Base-by-base conservation (phyloP, 2,329 filamentous ascomycete genomes). In the Verticillium longisporum region DNA sequence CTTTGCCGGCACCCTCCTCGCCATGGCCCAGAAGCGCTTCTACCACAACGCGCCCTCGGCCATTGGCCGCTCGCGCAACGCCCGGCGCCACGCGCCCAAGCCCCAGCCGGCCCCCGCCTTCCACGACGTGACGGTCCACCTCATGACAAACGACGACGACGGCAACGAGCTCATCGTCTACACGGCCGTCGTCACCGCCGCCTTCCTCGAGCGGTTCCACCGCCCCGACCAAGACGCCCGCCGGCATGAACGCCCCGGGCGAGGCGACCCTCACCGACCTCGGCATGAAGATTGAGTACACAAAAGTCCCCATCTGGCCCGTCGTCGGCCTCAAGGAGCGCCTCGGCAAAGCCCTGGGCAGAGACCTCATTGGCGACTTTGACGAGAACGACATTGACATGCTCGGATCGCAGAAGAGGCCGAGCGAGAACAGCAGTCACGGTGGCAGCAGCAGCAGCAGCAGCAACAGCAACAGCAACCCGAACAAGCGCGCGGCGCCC, bases 1-100 rank as follows among this genome's bases (percentile, higher is more conserved):
- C 61, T 74, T 85, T 38, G 73, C 83, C 5, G 82, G 77, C 21
- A 75, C 80, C 54, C 79, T 86, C 61, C 66, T 87, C 13, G 79
- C 80, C 56, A 82, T 86, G 79, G 84, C 84, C 7, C 84, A 87
- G 66, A 74, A 77, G 9, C 76, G 81, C 56, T 83, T 82, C 61
- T 85, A 86, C 66, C 63, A 62, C 32, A 55, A 55, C 54, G 54
- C 32, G 13, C 54, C 54, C 6, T 56, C 10, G 61, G 26, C 32
- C 15, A 34, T 55, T 31, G 26, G 54, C 6, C 54, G 54, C 26
- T 15, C 13, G 32, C 14, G 31, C 57, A 14, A 36, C 7, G 38
- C 31, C 13, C 10, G 18, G 13, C 36, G 37, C 38, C 26, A 32
- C 26, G 26, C 54, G 26, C 54, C 13, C 13, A 13, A 18, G 10